Percentiles rank a stretch among this genome's conserved stretches.
phyloP scores from a whole-genome alignment of 495 filamentous ascomycete species.

The Usnea hakonensis region DNA sequence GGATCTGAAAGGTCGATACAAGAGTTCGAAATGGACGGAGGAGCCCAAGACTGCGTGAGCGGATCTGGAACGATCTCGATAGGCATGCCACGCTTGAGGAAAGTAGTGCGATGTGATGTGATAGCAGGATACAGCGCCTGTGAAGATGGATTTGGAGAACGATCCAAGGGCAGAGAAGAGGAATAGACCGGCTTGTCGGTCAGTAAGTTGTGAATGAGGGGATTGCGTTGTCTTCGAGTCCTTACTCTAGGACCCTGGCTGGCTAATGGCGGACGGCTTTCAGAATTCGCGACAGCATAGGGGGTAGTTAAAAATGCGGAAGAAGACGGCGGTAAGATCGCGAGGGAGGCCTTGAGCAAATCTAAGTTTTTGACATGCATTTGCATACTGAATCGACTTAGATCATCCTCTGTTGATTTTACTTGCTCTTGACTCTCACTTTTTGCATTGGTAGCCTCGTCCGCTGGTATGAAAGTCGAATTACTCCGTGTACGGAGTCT shows the following conservation, averaged over 20 bases:
- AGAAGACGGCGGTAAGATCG: constrained; percentile 73
- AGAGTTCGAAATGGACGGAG: constrained; percentile 39
- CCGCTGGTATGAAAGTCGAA: not conserved
- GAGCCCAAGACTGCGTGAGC: constrained; percentile 52
- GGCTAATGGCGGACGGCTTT: constrained; percentile 34
- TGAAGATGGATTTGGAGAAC: constrained; percentile 32
- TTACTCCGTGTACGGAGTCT: not conserved
- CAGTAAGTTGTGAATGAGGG: constrained; percentile 91
- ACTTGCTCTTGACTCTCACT: not conserved
- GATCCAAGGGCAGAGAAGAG: constrained; percentile 71
- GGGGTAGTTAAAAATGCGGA: constrained; percentile 86
- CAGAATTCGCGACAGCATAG: constrained; percentile 64
- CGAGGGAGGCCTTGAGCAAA: constrained; percentile 57
- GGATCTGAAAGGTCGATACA: constrained; percentile 64
- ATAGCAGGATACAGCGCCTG: constrained; percentile 28
- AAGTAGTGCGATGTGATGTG: constrained; percentile 51
- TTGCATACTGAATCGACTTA: constrained; percentile 22
- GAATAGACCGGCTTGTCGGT: constrained; percentile 91
- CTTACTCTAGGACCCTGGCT: constrained; percentile 55
- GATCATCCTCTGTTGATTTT: not conserved
- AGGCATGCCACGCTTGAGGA: constrained; percentile 86
- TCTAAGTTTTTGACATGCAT: constrained; percentile 67
- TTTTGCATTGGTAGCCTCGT: not conserved
- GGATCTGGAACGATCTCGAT: constrained; percentile 75
- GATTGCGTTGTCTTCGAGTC: constrained; percentile 73